A percentile compares a stretch with the other conserved stretches of the same genome.
phyloP scores from a whole-genome alignment of 805 yeast genomes.

The Ogataea paradorogensis region DNA sequence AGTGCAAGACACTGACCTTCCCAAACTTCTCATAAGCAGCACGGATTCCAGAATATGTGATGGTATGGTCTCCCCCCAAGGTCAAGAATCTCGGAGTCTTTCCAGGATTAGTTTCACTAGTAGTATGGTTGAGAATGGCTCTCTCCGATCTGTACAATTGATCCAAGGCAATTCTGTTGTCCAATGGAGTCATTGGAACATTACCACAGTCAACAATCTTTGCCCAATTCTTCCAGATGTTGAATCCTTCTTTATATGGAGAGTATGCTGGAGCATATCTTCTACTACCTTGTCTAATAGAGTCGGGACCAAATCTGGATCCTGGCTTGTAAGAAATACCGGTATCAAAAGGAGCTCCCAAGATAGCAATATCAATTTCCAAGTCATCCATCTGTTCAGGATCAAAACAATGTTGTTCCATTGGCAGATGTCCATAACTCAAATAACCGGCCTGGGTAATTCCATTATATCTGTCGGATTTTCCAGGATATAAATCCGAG shows the following conservation, averaged over 20 bases:
- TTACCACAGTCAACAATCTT: slow-evolving; percentile 54
- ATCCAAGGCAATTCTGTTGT: slow-evolving; percentile 50
- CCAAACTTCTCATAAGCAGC: slow-evolving; percentile 51
- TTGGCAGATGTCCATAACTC: slow-evolving; percentile 20
- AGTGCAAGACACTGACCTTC: slow-evolving; percentile 52
- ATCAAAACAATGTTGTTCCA: slow-evolving; percentile 17
- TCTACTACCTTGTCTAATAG: slow-evolving; percentile 44
- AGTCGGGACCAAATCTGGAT: slow-evolving; percentile 54
- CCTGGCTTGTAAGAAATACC: slow-evolving; percentile 54
- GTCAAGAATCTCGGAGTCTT: slow-evolving; percentile 43
- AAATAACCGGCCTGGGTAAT: slow-evolving; percentile 20
- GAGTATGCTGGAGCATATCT: slow-evolving; percentile 40
- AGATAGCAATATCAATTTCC: slow-evolving; percentile 45
- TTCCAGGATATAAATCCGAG: slow-evolving; percentile 21
- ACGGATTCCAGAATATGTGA: slow-evolving; percentile 48
- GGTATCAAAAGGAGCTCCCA: slow-evolving; percentile 58
- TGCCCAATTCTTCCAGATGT: slow-evolving; percentile 36
- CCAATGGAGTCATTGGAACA: slow-evolving; percentile 54
- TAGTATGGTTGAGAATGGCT: slow-evolving; percentile 38
- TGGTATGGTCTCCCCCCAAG: slow-evolving; percentile 62
- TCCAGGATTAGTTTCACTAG: slow-evolving; percentile 21
- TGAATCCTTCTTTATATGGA: slow-evolving; percentile 34
- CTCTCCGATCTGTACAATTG: slow-evolving; percentile 51
- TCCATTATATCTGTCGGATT: slow-evolving; percentile 22
- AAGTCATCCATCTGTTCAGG: slow-evolving; percentile 6